These are phyloP conservation scores for Fraxinus americana DNA, from an alignment of 257 asterid genomes.

Conservation along the genomic window DNA sequence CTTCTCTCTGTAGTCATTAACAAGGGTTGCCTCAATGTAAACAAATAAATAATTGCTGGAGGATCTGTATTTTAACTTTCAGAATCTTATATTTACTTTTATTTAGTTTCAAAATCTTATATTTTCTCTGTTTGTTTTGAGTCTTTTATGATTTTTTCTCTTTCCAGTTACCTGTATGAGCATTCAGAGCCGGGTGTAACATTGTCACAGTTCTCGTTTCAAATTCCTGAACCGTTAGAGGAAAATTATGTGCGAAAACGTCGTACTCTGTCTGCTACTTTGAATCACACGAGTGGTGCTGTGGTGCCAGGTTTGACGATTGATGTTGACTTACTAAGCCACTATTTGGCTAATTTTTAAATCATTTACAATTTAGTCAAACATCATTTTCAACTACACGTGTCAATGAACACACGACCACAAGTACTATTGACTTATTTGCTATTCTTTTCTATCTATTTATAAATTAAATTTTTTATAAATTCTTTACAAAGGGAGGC, in stretches of 20 bases:
- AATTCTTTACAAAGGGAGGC: too few species aligned
- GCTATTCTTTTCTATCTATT: too few species aligned
- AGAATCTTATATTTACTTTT: background rate
- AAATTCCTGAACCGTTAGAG: slow-evolving; percentile 57
- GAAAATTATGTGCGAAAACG: too few species aligned
- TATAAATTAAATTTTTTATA: too few species aligned
- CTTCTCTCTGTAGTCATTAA: background rate
- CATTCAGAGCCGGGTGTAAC: slow-evolving; percentile 50
- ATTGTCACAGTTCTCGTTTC: slow-evolving; percentile 59
- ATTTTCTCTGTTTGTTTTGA: background rate
- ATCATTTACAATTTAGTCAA: too few species aligned
- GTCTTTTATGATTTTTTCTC: background rate
- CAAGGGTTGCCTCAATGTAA: background rate
- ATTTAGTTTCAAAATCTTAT: background rate
- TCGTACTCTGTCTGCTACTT: too few species aligned
- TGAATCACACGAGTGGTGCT: background rate
- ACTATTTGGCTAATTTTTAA: too few species aligned
- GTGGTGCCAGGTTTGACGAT: slow-evolving; percentile 10
- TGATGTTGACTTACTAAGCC: too few species aligned
- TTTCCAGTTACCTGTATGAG: slow-evolving; percentile 53
- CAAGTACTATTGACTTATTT: too few species aligned
- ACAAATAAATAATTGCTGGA: background rate
- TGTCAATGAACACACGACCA: too few species aligned
- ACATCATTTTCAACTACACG: too few species aligned
- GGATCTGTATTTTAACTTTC: too few species aligned